These are phyloP conservation scores for Cystobasidium onofrii DNA, from an alignment of 768 basidiomycete species.

Conservation along the genomic window DNA sequence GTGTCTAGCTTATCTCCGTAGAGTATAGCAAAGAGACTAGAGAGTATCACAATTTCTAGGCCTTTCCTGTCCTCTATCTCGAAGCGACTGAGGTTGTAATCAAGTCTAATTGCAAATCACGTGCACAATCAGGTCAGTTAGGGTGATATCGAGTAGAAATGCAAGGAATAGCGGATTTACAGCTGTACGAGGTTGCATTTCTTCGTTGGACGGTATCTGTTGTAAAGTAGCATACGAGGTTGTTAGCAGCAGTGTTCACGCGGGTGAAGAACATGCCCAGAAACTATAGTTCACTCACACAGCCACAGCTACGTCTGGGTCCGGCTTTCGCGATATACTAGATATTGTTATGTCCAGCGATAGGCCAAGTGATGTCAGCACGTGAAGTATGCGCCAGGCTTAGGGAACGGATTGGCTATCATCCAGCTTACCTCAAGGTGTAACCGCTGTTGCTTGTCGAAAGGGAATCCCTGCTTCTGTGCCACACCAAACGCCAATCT, in stretches of 20 bases:
- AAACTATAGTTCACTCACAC: not conserved
- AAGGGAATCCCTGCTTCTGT: slow-evolving; percentile 14
- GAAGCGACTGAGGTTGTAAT: slow-evolving; percentile 26
- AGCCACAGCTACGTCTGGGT: slow-evolving; percentile 9
- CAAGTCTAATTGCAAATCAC: slow-evolving; percentile 4
- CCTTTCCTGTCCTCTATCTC: slow-evolving; percentile 14
- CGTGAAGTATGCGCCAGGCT: no score
- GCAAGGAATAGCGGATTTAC: not conserved
- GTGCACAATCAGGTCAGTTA: not conserved
- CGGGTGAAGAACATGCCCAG: no score
- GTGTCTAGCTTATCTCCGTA: slow-evolving; percentile 22
- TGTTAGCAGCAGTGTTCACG: no score
- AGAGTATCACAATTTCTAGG: slow-evolving; percentile 4
- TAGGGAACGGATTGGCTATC: no score
- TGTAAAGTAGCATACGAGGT: not conserved
- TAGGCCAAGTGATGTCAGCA: not conserved
- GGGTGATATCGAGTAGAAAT: not conserved
- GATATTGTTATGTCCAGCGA: not conserved
- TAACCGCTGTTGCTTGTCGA: slow-evolving; percentile 19
- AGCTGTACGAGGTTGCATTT: slow-evolving; percentile 18
- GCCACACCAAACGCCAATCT: not conserved
- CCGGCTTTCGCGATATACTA: slow-evolving; percentile 20
- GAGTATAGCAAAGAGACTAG: slow-evolving; percentile 4
- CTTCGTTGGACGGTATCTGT: slow-evolving; percentile 19
- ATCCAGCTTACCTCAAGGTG: not conserved